A percentile compares a stretch with the other conserved stretches of the same genome.
phyloP scores from a whole-genome alignment of 2,329 filamentous ascomycete species.

The Trichoderma sp. region DNA sequence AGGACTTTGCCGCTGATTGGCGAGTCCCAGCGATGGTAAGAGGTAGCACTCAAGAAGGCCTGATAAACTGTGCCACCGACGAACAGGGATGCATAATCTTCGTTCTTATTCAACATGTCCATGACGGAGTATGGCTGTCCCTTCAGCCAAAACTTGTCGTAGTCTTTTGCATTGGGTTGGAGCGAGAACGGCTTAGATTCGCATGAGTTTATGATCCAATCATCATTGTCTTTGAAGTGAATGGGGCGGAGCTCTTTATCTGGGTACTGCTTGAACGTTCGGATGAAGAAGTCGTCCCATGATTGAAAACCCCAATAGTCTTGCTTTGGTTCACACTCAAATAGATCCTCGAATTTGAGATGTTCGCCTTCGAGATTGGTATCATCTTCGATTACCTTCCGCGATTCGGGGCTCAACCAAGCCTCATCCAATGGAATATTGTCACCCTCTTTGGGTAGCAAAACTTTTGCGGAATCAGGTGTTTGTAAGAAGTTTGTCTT shows the following conservation, averaged over 20 bases:
- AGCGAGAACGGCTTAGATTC: constrained; percentile 57
- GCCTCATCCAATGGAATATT: neutral
- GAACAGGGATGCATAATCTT: constrained; percentile 45
- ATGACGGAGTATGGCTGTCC: constrained; percentile 59
- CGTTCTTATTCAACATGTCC: constrained; percentile 56
- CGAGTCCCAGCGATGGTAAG: constrained; percentile 67
- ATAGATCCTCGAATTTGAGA: constrained; percentile 23
- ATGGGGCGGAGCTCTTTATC: constrained; percentile 46
- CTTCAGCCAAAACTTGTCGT: constrained; percentile 66
- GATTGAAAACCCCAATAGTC: constrained; percentile 49
- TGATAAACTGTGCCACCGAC: constrained; percentile 63
- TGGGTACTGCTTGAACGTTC: constrained; percentile 41
- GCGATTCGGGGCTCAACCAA: constrained; percentile 24
- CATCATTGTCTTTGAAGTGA: constrained; percentile 40
- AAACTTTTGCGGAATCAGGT: constrained; percentile 2
- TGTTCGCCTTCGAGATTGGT: constrained; percentile 19
- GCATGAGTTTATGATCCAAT: constrained; percentile 53
- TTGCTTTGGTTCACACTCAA: constrained; percentile 22
- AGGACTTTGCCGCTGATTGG: constrained; percentile 58
- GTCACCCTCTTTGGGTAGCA: neutral
- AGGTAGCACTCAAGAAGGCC: constrained; percentile 60
- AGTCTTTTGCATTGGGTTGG: constrained; percentile 44
- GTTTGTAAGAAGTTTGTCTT: constrained; percentile 25
- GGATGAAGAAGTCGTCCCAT: constrained; percentile 65
- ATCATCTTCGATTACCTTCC: constrained; percentile 22